Conservation (phyloP, 495 filamentous ascomycete species). For the Aspergillus diversus region DNA sequence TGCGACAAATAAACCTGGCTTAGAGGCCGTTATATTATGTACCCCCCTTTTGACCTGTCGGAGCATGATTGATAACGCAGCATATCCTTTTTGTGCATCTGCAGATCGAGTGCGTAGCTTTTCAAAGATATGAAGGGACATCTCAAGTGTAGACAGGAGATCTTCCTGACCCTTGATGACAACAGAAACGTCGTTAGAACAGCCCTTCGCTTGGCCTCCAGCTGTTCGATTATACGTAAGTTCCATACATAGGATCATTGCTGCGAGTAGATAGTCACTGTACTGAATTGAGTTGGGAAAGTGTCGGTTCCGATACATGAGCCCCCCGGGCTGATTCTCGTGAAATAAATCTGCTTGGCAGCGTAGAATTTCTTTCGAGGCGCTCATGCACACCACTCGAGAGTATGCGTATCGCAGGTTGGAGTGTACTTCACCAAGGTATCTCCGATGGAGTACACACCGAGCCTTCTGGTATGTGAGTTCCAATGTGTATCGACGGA, state of each 20-base stretch:
- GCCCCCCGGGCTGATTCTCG: constrained; percentile 74
- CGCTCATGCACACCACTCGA: constrained; percentile 77
- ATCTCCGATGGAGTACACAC: constrained; percentile 83
- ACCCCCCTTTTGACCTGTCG: constrained; percentile 58
- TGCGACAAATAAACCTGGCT: constrained; percentile 24
- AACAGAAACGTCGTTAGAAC: constrained; percentile 16
- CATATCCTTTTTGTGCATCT: constrained; percentile 79
- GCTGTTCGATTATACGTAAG: constrained; percentile 44
- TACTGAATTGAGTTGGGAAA: constrained; percentile 79
- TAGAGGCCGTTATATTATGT: constrained; percentile 26
- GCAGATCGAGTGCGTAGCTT: constrained; percentile 66
- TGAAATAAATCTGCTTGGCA: constrained; percentile 76
- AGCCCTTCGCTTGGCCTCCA: not conserved
- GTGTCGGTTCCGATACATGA: constrained; percentile 71
- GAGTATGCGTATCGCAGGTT: constrained; percentile 79
- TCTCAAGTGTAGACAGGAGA: constrained; percentile 71
- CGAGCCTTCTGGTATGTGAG: constrained; percentile 82
- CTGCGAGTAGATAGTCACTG: constrained; percentile 81
- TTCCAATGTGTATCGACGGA: constrained; percentile 80
- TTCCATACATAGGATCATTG: constrained; percentile 87
- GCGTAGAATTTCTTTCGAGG: constrained; percentile 73
- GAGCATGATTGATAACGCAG: constrained; percentile 74
- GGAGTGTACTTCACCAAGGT: constrained; percentile 68
- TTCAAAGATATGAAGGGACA: constrained; percentile 72
- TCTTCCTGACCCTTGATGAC: constrained; percentile 60